Base-by-base conservation (phyloP, 495 filamentous ascomycete species). In the Cercophora sp. region DNA sequence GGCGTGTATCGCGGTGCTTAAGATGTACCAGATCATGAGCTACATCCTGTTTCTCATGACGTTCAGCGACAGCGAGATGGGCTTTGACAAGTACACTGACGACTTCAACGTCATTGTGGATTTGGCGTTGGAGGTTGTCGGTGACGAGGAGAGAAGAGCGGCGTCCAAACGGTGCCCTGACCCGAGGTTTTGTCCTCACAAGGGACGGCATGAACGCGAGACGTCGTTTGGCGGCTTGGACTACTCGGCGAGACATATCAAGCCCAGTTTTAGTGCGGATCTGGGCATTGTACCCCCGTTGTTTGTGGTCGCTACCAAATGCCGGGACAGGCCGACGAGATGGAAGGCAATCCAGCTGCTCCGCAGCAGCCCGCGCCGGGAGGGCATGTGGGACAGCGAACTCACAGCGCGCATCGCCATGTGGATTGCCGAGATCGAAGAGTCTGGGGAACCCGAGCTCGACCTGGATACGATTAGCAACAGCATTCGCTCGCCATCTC, bases 331-430 rank as follows among this genome's bases (percentile, higher is more conserved):
- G 1, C 37, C 61, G 0, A 73, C 80, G 40, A 70, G 83, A 10
- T 68, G 77, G 3, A 72, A 76, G 49, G 83, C 83, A 5, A 79
- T 86, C 36, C 63, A 69, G 45, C 59, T 85, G 8, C 66, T 86
- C 24, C 65, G 69, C 31, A 72, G 70, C 19, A 71, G 74, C 37
- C 74, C 76, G 3, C 67, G 82, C 26, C 72, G 82, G 56, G 84
- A 86, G 66, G 83, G 79, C 15, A 75, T 85, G 57, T 85, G 78
- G 77, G 80, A 86, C 61, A 84, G 80, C 56, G 64, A 77, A 52
- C 62, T 81, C 29, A 72, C 74, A 18, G 79, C 79, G 5, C 68
- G 69, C 1, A 75, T 83, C 52, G 78, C 72, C 8, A 71, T 75
- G 52, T 77, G 77, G 67, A 65, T 84, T 52, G 72, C 81, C 51